Evolutionary conservation across 345 rosid genomes (phyloP).

Genomic region (Trapa incisa): DNA sequence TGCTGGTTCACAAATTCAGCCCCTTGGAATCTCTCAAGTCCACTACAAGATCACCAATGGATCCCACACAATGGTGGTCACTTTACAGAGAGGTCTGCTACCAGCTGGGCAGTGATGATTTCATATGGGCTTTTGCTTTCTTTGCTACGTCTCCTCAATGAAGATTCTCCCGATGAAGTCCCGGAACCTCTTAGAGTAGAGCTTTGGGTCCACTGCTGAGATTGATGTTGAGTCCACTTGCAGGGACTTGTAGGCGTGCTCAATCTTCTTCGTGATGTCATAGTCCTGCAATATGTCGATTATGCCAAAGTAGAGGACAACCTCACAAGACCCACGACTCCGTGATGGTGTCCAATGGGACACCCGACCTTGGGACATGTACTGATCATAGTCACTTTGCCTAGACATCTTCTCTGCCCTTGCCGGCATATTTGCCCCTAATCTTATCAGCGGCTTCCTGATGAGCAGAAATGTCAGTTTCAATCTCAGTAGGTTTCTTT

Average conservation of each 20-base stretch:
- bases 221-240: slow-evolving; percentile 82
- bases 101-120: not conserved
- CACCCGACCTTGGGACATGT: slow-evolving; percentile 14
- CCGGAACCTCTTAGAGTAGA: slow-evolving; percentile 30
- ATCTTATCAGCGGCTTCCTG: slow-evolving; percentile 80
- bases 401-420: slow-evolving; percentile 71
- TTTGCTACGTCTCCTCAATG: slow-evolving; percentile 61
- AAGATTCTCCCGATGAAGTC: slow-evolving; percentile 62
- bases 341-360: slow-evolving; percentile 31
- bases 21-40: slow-evolving; percentile 13
- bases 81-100: not conserved
- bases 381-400: slow-evolving; percentile 81
- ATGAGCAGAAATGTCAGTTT: not conserved
- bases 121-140: not conserved
- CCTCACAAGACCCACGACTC: slow-evolving; percentile 60
- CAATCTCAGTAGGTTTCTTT: not conserved
- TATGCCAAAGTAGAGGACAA: slow-evolving; percentile 81
- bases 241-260: slow-evolving; percentile 86
- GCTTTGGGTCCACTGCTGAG: slow-evolving; percentile 94
- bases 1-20: not conserved
- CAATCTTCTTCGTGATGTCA: slow-evolving; percentile 83
- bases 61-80: not conserved
- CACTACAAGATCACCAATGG: not conserved
- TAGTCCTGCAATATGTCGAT: slow-evolving; percentile 93
- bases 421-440: slow-evolving; percentile 98